A percentile compares a stretch with the other conserved stretches of the same genome.
Evolutionary conservation across 345 rosid species (phyloP).

Genomic region (Syzygium aromaticum): DNA sequence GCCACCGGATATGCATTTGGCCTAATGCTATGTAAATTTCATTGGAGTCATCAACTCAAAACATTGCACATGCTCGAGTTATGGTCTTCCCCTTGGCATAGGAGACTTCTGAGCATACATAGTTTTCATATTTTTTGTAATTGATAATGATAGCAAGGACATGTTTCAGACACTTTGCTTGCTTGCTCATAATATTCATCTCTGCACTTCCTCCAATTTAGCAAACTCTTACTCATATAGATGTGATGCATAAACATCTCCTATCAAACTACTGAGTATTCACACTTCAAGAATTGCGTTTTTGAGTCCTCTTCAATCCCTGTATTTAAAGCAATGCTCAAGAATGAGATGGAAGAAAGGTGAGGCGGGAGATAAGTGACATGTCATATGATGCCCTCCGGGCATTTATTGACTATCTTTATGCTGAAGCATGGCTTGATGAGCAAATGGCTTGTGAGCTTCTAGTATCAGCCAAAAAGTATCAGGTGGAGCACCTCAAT

Average conservation of each 20-base stretch:
- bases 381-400: conserved; percentile 57
- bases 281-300: neutral
- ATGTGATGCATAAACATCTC: neutral
- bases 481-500: conserved; percentile 71
- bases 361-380: conserved; percentile 29
- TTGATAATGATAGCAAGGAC: neutral
- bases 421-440: conserved; percentile 60
- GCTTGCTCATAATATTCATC: neutral
- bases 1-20: neutral
- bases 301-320: conserved; percentile 4
- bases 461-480: conserved; percentile 67
- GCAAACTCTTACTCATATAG: neutral
- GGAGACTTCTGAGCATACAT: neutral
- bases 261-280: neutral
- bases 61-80: neutral
- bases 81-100: neutral
- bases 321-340: conserved; percentile 76
- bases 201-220: neutral
- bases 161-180: neutral
- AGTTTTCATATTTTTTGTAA: neutral
- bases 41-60: neutral
- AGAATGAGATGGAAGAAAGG: neutral
- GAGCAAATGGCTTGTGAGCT: conserved; percentile 77
- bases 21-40: neutral
- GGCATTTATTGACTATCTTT: too few species aligned